These are phyloP conservation scores for Exserohilum turcica DNA, from an alignment of 2,329 filamentous ascomycete genomes.

Conservation along the genomic window DNA sequence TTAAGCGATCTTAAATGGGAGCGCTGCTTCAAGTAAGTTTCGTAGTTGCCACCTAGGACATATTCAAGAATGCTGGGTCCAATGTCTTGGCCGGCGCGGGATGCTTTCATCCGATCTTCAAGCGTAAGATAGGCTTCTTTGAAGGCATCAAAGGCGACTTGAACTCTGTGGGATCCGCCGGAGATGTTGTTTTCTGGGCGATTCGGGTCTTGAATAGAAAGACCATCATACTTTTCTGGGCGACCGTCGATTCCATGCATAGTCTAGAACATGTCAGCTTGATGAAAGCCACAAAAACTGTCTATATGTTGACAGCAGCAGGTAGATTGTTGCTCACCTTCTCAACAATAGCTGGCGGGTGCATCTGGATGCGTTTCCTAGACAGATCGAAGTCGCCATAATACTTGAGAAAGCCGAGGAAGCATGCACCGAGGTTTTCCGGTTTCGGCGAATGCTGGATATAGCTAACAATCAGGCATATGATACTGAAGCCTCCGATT, in stretches of 20 bases:
- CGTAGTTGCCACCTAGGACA: conserved; percentile 79
- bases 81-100: conserved; percentile 22
- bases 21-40: conserved; percentile 72
- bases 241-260: conserved; percentile 38
- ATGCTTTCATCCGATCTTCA: conserved; percentile 59
- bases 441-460: conserved; percentile 66
- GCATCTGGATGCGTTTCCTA: conserved; percentile 72
- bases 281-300: not conserved
- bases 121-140: conserved; percentile 50
- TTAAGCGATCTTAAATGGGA: conserved; percentile 57
- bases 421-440: conserved; percentile 73
- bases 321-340: conserved; percentile 64
- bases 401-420: conserved; percentile 86
- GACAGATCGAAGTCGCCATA: conserved; percentile 83
- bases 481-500: conserved; percentile 91
- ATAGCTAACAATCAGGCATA: conserved; percentile 89
- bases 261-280: conserved; percentile 23
- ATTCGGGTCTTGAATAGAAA: conserved; percentile 93
- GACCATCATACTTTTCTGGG: conserved; percentile 56
- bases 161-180: conserved; percentile 76
- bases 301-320: not conserved
- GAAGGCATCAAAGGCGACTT: conserved; percentile 72
- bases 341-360: conserved; percentile 71
- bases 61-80: conserved; percentile 68
- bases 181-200: conserved; percentile 85